Base-by-base conservation (phyloP, 768 basidiomycete species). In the Hypholoma fasciculare region DNA sequence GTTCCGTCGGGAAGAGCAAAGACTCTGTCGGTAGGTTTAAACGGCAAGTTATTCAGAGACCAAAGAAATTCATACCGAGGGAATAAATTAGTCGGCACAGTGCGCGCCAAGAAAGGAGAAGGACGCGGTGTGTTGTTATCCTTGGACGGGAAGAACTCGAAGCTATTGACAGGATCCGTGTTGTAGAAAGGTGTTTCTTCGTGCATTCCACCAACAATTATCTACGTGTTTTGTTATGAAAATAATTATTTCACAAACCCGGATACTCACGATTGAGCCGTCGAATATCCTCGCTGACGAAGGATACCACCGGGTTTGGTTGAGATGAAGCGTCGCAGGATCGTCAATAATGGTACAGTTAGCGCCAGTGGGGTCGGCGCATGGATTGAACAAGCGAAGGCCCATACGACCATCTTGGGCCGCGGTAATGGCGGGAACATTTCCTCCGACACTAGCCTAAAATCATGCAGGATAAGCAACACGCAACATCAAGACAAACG, bases 141-240 rank as follows among this genome's bases (percentile, higher is more conserved):
- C 52, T 78, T 78, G 5, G 72, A 66, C 4, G 76, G 76, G 67
- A 69, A 76, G 51, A 76, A 78, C 57, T 77, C 76, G 52, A 74
- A 69, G 52, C 62, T 69, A 50, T 71, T 86, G 51, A 82, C 80
- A 4, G 85, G 84, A 52, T 74, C 78, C 30, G 81, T 84, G 64
- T 88, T 87, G 67, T 87, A 86, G 78, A 86, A 89, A 3, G 84
- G 85, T 9, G 58, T 69, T 17, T 49, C 59, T 27, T 71, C 65
- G 40, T 70, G 69, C 11, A 71, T 67, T 8, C 69, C 69, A 37
- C 69, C 69, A 8, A 71, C 61, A 19, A 71, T 59, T 64, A 72
- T 71, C 69, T 69, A 39, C 7, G 37, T 3, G 54, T 36, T 13
- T 3, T 23, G 13, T 36, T 8, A 44, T 50, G 8, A 26, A 34